A percentile compares a stretch with the other conserved stretches of the same genome.
Evolutionary conservation across 148 eudicot genomes (phyloP).

Genomic region (Dysphania ambrosioides): DNA sequence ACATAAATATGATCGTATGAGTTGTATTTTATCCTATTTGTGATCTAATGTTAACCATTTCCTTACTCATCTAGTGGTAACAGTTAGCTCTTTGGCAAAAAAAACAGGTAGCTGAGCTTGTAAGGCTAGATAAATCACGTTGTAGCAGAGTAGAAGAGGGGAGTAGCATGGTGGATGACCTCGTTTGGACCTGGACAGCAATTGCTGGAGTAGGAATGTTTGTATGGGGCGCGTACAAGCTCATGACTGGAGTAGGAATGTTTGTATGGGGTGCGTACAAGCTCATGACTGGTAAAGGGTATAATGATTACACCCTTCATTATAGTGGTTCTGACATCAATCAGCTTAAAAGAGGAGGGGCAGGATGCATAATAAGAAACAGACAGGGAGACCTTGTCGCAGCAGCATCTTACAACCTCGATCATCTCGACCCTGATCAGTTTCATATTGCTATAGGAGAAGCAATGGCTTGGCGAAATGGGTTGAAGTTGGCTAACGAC

Average conservation of each 20-base stretch:
- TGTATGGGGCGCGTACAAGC: no score
- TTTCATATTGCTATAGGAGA: slow-evolving; percentile 11
- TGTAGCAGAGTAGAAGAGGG: background rate
- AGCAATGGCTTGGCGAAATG: background rate
- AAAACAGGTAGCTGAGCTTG: background rate
- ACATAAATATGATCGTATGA: no score
- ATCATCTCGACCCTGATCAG: background rate
- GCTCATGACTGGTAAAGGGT: background rate
- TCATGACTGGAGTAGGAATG: no score
- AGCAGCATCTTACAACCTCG: slow-evolving; percentile 18
- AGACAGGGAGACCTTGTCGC: background rate
- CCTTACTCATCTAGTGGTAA: background rate
- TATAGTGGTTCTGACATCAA: slow-evolving; percentile 13
- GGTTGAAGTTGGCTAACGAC: background rate
- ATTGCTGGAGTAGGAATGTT: no score
- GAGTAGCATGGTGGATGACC: no score
- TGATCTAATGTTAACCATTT: background rate
- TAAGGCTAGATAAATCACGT: background rate
- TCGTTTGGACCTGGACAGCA: no score
- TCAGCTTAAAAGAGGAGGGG: slow-evolving; percentile 10
- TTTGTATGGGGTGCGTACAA: no score
- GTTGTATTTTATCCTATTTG: no score
- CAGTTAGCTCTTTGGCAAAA: no score
- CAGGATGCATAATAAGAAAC: slow-evolving; percentile 20
- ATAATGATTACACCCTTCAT: background rate